Conservation (phyloP, 2,329 filamentous ascomycete species). For the Aspergillus sp. region DNA sequence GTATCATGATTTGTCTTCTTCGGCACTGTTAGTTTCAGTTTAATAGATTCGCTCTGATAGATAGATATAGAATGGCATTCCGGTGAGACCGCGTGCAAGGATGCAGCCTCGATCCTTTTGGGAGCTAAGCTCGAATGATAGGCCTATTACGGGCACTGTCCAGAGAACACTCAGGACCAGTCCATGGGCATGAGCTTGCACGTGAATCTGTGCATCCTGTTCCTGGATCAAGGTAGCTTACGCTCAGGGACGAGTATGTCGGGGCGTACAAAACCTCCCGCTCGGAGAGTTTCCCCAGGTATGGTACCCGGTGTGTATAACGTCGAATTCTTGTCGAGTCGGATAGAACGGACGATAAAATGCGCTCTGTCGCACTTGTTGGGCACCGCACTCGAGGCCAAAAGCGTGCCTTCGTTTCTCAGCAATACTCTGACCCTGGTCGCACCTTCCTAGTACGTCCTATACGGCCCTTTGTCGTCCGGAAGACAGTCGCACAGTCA, state of each 20-base stretch:
- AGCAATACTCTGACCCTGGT: neutral
- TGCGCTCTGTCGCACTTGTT: too few species aligned
- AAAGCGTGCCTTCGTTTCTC: neutral
- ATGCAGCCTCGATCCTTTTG: too few species aligned
- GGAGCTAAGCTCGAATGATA: too few species aligned
- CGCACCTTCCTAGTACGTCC: neutral
- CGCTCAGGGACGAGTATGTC: neutral
- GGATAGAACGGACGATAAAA: neutral
- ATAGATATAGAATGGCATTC: neutral
- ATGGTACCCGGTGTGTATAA: neutral
- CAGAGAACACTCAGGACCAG: too few species aligned
- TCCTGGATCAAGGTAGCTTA: neutral
- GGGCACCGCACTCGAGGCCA: too few species aligned
- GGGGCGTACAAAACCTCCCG: neutral
- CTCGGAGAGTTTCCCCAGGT: neutral
- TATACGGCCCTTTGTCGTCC: neutral
- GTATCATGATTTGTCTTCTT: neutral
- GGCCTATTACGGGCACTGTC: too few species aligned
- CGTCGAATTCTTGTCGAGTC: neutral
- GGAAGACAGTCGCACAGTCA: too few species aligned
- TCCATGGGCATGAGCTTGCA: too few species aligned
- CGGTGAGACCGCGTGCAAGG: neutral
- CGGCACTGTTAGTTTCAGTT: neutral
- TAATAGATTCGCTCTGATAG: neutral
- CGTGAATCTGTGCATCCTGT: too few species aligned